Evolutionary conservation across 768 basidiomycete genomes (phyloP).

Genomic region (Rhizopogon rudus): DNA sequence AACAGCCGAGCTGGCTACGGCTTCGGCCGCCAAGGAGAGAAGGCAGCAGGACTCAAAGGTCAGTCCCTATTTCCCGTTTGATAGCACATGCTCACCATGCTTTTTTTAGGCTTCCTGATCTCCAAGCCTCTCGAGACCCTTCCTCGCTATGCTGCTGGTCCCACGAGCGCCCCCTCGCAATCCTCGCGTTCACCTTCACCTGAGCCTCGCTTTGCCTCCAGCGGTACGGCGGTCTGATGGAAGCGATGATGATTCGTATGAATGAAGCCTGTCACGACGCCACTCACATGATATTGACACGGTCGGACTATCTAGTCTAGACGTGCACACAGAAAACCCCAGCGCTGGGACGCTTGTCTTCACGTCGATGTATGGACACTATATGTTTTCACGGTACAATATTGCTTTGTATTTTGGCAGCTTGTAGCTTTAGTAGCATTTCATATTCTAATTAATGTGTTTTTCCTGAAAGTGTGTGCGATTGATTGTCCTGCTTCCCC

Average conservation of each 20-base stretch:
- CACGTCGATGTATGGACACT: not conserved
- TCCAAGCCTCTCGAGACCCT: conserved; percentile 58
- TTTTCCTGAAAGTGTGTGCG: not conserved
- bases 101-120: conserved; percentile 43
- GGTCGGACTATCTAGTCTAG: conserved; percentile 8
- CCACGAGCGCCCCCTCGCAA: conserved; percentile 20
- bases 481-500: no score
- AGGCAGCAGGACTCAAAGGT: conserved; percentile 61
- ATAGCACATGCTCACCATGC: conserved; percentile 1
- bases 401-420: conserved; percentile 19
- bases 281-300: not conserved
- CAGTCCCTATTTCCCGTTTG: conserved; percentile 1
- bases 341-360: conserved; percentile 6
- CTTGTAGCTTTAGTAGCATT: conserved; percentile 22
- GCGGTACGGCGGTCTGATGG: conserved; percentile 22
- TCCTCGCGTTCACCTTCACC: conserved; percentile 17
- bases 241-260: conserved; percentile 13
- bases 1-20: conserved; percentile 52
- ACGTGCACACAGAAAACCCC: not conserved
- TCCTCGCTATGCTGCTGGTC: conserved; percentile 49
- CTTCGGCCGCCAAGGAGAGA: conserved; percentile 79
- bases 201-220: conserved; percentile 22
- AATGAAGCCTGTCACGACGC: conserved; percentile 13
- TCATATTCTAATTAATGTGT: not conserved
- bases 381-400: conserved; percentile 4